phyloP scores from a whole-genome alignment of 352 stramenopile genomes.

The Phytophthora fragariaefolia region DNA sequence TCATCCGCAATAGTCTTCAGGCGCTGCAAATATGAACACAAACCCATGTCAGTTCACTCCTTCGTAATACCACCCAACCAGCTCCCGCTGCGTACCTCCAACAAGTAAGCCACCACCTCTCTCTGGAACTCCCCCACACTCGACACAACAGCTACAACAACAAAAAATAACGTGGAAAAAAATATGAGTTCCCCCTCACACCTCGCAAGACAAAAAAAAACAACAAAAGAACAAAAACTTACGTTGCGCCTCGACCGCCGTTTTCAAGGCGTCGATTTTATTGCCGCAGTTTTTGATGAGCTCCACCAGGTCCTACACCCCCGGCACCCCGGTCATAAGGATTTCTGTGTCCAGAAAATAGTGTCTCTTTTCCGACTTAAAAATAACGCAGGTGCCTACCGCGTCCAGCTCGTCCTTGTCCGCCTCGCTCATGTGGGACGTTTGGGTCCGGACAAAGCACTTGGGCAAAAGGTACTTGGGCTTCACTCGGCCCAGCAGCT shows the following conservation, averaged over 20 bases:
- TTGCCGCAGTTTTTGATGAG: constrained; percentile 73
- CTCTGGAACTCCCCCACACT: constrained; percentile 59
- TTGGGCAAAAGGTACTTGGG: constrained; percentile 69
- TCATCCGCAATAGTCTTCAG: constrained; percentile 67
- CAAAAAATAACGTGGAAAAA: constrained; percentile 1
- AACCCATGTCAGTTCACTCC: neutral
- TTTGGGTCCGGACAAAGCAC: constrained; percentile 67
- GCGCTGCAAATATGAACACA: constrained; percentile 37
- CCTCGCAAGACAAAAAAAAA: neutral
- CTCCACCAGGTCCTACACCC: constrained; percentile 69
- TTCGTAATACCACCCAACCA: neutral
- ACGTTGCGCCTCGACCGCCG: constrained; percentile 39
- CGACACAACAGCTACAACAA: constrained; percentile 23
- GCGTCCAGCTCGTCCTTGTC: constrained; percentile 83
- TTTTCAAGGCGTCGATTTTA: constrained; percentile 66
- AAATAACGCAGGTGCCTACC: constrained; percentile 32
- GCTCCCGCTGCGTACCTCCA: constrained; percentile 47
- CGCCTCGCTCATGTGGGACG: constrained; percentile 64
- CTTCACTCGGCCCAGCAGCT: constrained; percentile 51
- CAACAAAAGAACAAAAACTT: constrained; percentile 11
- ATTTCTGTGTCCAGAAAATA: constrained; percentile 3
- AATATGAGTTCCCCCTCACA: neutral
- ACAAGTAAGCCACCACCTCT: constrained; percentile 75
- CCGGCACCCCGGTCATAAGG: neutral
- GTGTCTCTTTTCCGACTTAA: neutral